Percentiles rank a stretch among this genome's conserved stretches.
These are phyloP conservation scores for Trametes coccinea DNA, from an alignment of 768 basidiomycete genomes.

Conservation along the genomic window DNA sequence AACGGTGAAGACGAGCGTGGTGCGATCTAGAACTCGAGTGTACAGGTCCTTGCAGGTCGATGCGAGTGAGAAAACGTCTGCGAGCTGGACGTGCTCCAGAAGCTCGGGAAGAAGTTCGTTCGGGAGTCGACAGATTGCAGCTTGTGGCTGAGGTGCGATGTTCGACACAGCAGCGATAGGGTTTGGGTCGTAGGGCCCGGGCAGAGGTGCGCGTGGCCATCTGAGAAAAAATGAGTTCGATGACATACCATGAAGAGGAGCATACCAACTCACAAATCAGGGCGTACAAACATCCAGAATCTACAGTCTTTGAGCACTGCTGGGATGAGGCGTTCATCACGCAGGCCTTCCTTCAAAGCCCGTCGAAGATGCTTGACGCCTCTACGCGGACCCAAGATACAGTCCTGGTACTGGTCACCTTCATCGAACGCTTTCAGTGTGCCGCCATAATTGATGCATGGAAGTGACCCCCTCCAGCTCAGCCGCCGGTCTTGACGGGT, in stretches of 20 bases:
- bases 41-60: not conserved
- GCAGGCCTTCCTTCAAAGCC: not conserved
- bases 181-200: not conserved
- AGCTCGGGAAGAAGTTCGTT: not conserved
- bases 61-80: constrained; percentile 2
- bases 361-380: not conserved
- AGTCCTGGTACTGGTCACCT: not conserved
- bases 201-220: not conserved
- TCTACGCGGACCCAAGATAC: not conserved
- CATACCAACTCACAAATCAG: not conserved
- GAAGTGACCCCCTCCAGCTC: not conserved
- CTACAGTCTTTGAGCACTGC: not conserved
- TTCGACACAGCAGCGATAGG: not conserved
- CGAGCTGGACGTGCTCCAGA: not conserved
- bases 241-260: no score
- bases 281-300: not conserved
- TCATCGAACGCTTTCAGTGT: not conserved
- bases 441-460: not conserved
- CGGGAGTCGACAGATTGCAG: not conserved
- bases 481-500: not conserved
- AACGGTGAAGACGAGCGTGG: not conserved
- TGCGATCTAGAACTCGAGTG: not conserved
- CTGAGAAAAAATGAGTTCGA: not conserved
- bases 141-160: not conserved
- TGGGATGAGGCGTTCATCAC: not conserved